These are phyloP conservation scores for Amniculicola lignicola DNA, from an alignment of 495 filamentous ascomycete species.

Conservation along the genomic window DNA sequence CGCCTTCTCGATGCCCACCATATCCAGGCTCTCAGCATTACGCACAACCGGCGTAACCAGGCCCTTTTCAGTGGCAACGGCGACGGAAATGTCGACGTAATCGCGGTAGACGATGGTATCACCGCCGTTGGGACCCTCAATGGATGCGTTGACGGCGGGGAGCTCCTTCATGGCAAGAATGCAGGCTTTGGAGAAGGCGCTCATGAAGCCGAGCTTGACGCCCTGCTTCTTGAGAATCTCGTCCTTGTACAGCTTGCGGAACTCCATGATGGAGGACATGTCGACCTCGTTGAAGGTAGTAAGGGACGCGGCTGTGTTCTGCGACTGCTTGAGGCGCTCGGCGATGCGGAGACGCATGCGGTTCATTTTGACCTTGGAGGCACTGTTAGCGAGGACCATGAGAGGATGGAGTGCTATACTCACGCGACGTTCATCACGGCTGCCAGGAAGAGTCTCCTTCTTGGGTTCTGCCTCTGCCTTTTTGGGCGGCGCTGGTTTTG, in stretches of 20 bases:
- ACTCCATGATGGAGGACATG: conserved; percentile 96
- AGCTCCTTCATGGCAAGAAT: conserved; percentile 92
- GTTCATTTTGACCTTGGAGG: conserved; percentile 99
- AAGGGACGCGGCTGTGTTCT: conserved; percentile 95
- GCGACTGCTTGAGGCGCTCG: conserved; percentile 96
- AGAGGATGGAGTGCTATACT: conserved; percentile 35
- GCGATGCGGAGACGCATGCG: conserved; percentile 96
- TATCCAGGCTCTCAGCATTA: conserved; percentile 82
- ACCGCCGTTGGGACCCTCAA: conserved; percentile 89
- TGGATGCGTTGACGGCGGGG: conserved; percentile 95
- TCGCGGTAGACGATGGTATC: conserved; percentile 98
- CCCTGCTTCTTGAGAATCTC: conserved; percentile 93
- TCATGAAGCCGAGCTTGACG: conserved; percentile 98
- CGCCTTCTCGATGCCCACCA: conserved; percentile 83
- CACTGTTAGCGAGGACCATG: neutral
- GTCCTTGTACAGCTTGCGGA: conserved; percentile 96
- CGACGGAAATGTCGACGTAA: conserved; percentile 96
- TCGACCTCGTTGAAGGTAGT: conserved; percentile 99
- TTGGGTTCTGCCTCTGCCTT: conserved; percentile 49
- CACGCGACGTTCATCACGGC: conserved; percentile 86
- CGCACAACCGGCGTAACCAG: conserved; percentile 95
- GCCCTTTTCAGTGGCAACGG: conserved; percentile 96
- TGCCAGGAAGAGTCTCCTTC: conserved; percentile 57
- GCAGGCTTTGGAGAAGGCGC: conserved; percentile 88
- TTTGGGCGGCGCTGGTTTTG: conserved; percentile 38